These are phyloP conservation scores for Funneliformis caledonium DNA, from an alignment of 371 early-diverging fungal species.

Conservation along the genomic window DNA sequence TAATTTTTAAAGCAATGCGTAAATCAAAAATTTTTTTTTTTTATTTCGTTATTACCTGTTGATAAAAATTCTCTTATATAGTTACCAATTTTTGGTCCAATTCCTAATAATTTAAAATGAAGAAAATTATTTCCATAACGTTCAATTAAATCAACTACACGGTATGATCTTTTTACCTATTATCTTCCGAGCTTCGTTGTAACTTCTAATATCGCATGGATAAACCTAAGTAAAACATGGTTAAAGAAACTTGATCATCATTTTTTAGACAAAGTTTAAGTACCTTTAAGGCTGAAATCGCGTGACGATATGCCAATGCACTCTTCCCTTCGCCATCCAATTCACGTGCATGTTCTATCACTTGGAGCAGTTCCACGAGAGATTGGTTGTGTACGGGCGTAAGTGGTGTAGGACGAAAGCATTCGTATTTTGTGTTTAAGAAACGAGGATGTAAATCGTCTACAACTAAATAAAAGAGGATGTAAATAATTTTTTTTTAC, in stretches of 20 bases:
- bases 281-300: conserved; percentile 58
- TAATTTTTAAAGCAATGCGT: background rate
- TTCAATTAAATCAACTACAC: background rate
- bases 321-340: conserved; percentile 49
- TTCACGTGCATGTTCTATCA: conserved; percentile 51
- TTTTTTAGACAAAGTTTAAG: background rate
- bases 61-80: conserved; percentile 41
- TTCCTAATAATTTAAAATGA: conserved; percentile 41
- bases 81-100: conserved; percentile 54
- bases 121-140: no score
- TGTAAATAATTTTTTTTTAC: background rate
- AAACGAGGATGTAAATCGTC: conserved; percentile 47
- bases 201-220: conserved; percentile 51
- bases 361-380: conserved; percentile 47
- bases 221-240: conserved; percentile 48
- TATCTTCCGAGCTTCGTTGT: conserved; percentile 53
- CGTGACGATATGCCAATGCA: conserved; percentile 55
- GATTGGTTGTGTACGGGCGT: conserved; percentile 47
- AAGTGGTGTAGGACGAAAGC: conserved; percentile 55
- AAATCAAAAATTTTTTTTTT: background rate
- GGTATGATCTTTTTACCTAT: conserved; percentile 44
- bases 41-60: background rate
- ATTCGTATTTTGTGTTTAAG: conserved; percentile 52
- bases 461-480: background rate
- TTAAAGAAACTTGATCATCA: background rate